Conservation (phyloP, 495 filamentous ascomycete species). For the Penicillium roqueforti region DNA sequence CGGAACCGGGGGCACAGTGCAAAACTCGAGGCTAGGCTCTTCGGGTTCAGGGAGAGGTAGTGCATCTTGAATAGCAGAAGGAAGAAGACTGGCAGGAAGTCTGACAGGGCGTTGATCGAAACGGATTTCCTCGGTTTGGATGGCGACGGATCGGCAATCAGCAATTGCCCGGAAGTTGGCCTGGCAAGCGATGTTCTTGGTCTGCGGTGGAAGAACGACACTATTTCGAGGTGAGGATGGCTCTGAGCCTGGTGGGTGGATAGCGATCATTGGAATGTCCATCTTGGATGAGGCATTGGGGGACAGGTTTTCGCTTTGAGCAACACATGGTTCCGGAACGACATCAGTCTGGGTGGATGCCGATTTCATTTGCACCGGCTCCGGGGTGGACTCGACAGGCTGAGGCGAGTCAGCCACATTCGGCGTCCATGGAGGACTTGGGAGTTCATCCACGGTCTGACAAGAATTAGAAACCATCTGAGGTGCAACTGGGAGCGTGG, state of each 20-base stretch:
- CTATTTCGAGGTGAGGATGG: conserved; percentile 60
- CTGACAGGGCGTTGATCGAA: conserved; percentile 69
- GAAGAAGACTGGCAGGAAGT: conserved; percentile 71
- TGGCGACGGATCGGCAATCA: conserved; percentile 46
- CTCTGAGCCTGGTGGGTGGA: conserved; percentile 59
- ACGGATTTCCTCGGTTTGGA: conserved; percentile 88
- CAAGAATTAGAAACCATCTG: conserved; percentile 67
- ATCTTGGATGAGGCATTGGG: conserved; percentile 25
- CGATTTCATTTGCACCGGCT: conserved; percentile 41
- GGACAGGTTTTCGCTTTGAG: conserved; percentile 13
- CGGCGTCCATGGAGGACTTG: conserved; percentile 67
- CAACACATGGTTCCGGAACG: conserved; percentile 6
- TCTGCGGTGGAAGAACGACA: conserved; percentile 59
- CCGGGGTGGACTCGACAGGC: conserved; percentile 7
- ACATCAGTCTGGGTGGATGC: conserved; percentile 69
- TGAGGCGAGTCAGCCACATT: conserved; percentile 38
- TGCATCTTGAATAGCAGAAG: conserved; percentile 55
- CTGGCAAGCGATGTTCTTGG: conserved; percentile 57
- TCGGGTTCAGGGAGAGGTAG: conserved; percentile 23
- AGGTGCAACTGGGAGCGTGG: conserved; percentile 29
- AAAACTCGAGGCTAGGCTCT: conserved; percentile 29
- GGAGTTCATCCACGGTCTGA: conserved; percentile 64
- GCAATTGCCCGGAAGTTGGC: conserved; percentile 37
- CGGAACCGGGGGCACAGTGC: conserved; percentile 34
- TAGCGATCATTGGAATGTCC: conserved; percentile 59